phyloP scores from a whole-genome alignment of 2,329 filamentous ascomycete species.

The Aureobasidium sp. region DNA sequence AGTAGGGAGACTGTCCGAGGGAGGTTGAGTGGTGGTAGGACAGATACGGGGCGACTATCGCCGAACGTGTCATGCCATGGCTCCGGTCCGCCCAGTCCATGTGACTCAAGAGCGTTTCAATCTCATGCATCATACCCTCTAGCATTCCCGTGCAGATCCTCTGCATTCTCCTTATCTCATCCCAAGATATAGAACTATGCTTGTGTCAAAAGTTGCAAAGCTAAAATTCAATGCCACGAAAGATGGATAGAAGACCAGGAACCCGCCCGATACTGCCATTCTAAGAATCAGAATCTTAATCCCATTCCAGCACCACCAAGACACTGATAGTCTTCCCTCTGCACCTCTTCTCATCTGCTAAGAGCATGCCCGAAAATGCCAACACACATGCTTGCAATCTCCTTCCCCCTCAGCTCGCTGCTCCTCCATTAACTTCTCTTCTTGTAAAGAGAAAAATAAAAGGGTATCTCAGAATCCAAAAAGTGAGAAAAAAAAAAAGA shows the following conservation, averaged over 20 bases:
- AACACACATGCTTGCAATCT: constrained; percentile 4
- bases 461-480: constrained; percentile 18
- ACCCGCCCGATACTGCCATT: constrained; percentile 9
- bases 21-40: constrained; percentile 6
- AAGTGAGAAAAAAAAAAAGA: background rate
- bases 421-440: constrained; percentile 11
- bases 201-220: background rate
- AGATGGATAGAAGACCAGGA: constrained; percentile 13
- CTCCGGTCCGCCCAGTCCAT: background rate
- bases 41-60: constrained; percentile 6
- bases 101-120: constrained; percentile 7
- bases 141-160: constrained; percentile 2
- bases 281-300: constrained; percentile 4
- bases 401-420: background rate
- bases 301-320: background rate
- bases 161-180: background rate
- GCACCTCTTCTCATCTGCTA: background rate
- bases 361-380: background rate
- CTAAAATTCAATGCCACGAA: background rate
- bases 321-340: background rate
- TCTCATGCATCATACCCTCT: background rate
- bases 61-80: background rate
- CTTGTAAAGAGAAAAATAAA: background rate
- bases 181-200: background rate
- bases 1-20: background rate